Evolutionary conservation across 768 basidiomycete species (phyloP), one percentile per base, ranked within the genome.

Genomic region (Mycena belliarum): DNA sequence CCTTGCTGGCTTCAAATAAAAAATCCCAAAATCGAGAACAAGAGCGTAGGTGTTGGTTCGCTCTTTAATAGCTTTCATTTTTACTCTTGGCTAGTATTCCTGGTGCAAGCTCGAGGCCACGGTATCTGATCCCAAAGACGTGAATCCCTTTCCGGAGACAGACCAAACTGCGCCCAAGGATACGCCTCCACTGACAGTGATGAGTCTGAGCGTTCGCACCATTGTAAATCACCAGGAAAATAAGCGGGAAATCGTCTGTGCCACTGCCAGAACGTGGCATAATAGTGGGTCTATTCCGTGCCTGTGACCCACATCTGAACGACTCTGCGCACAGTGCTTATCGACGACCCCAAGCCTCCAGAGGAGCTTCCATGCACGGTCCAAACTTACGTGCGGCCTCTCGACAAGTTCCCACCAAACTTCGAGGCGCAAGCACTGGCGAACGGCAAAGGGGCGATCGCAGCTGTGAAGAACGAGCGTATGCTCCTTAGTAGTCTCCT

Each of bases 41-140:
- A 91, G 72, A 91, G 90, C 2, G 95, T 97, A 70, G 51, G 88
- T 72, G 15, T 24, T 12, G 3, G 2, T 20, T 3, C 29, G 8
- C 24, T 47, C 24, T 24, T 23, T 7, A 32, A 24, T 10, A 16
- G 4, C 55, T 37, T 52, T 49, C 41, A 46, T n/a, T 57, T n/a
- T 57, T 28, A 55, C 54, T 7, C 16, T 52, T 20, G 15, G 29
- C 42, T 60, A 98, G 96, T 82, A 93, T 29, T 96, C 97, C 1
- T 99, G 97, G 97, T 98, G 95, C 67, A 95, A 95, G 73, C 75
- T 98, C 14, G 96, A 99, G 74, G 89, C 84, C 18, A 86, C 84
- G 0, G 89, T 94, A 7, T 71, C 82, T 8, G 82, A 95, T 64
- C 95, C 95, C 1, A 96, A 97, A 65, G 87, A 92, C 63, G 83